These are phyloP conservation scores for Plasmodium gallinaceum DNA, from an alignment of 169 alveolate species.

Conservation along the genomic window DNA sequence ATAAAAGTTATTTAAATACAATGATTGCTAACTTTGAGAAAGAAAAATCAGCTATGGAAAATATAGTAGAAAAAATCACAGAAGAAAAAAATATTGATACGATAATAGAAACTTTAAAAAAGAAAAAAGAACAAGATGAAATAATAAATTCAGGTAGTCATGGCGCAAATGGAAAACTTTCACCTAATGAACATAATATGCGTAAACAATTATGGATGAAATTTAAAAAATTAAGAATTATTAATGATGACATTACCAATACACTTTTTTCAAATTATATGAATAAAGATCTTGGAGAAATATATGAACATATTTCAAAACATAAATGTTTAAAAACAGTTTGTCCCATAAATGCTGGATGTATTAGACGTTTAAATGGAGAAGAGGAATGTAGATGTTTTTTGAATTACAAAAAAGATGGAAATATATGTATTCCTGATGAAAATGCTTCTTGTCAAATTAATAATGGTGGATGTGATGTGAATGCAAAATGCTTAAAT, in stretches of 20 bases:
- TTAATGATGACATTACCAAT: not conserved
- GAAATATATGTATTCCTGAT: constrained; percentile 24
- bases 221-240: not conserved
- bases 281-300: not conserved
- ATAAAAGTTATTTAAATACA: too few species aligned
- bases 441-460: constrained; percentile 22
- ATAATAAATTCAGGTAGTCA: too few species aligned
- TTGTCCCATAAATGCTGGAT: constrained; percentile 48
- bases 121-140: too few species aligned
- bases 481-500: constrained; percentile 14
- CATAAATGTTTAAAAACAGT: constrained; percentile 19
- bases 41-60: not conserved
- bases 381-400: constrained; percentile 62
- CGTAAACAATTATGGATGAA: not conserved
- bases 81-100: not conserved
- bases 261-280: constrained; percentile 1
- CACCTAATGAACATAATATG: not conserved
- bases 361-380: constrained; percentile 39
- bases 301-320: not conserved
- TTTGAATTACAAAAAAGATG: constrained; percentile 16
- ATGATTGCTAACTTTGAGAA: not conserved
- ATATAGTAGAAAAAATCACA: not conserved
- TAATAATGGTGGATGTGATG: constrained; percentile 71
- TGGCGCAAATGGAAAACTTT: not conserved
- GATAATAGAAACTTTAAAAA: not conserved